Base-by-base conservation (phyloP, 2,329 filamentous ascomycete genomes). In the Didymella pinodella region DNA sequence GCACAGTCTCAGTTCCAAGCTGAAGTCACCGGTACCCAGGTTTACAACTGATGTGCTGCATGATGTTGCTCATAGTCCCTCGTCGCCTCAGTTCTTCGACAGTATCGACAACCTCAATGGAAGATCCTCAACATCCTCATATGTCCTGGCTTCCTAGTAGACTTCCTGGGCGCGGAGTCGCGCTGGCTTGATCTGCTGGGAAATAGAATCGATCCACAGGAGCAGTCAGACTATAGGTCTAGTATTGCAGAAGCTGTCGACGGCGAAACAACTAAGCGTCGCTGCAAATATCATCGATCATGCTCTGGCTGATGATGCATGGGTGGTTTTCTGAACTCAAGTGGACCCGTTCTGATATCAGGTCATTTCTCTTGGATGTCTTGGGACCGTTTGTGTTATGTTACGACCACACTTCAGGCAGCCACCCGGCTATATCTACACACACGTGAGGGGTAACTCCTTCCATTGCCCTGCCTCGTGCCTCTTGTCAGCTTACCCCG, bases 1-100 rank as follows among this genome's bases (percentile, higher is more conserved):
- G 10, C 12, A 14, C 31, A 14, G 8, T 0, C 86, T 90, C 16
- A 85, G 92, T 4, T 83, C 96, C 32, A 90, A 92, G 72, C 92
- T 93, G 32, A 18, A 36, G 32, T 36, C 32, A 7, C 7, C 6
- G 8, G 32, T 8, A 16, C 4, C 3, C 32, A 8, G 32, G 6
- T n/a, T n/a, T 18, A 18, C n/a, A 8, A 7, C 1, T 16, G 8
- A 34, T 7, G 12, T 14, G 32, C 32, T 34, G 32, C 12, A 12
- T 7, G 12, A 12, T 34, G 5, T 40, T 5, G 29, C 53, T 6
- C 53, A 22, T 22, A 22, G 1, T 3, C 22, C 22, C 22, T 3
- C 2, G 22, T 22, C 22, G 22, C 22, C 2, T 22, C 22, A 22
- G 22, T 2, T 22, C 22, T 22, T 22, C 22, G 22, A 22, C 22